Percentiles rank a stretch among this genome's conserved stretches.
phyloP scores from a whole-genome alignment of 352 stramenopile species.

The Globisporangium canariense region DNA sequence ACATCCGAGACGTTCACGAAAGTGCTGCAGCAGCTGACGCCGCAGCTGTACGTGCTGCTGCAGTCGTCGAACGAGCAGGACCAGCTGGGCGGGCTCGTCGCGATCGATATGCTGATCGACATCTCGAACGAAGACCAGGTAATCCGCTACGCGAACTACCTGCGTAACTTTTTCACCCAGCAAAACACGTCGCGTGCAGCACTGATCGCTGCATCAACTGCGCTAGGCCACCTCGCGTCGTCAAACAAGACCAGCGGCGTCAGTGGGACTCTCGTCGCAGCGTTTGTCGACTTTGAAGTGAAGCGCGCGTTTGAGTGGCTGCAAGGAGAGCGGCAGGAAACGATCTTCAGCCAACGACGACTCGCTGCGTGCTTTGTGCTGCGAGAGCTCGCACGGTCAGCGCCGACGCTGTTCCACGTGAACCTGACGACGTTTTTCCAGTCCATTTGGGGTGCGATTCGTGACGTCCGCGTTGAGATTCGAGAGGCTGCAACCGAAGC shows the following conservation, averaged over 20 bases:
- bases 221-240: constrained; percentile 81
- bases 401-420: constrained; percentile 89
- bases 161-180: constrained; percentile 84
- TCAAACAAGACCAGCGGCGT: constrained; percentile 58
- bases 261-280: constrained; percentile 81
- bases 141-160: constrained; percentile 89
- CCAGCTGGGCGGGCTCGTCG: constrained; percentile 68
- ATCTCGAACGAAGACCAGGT: constrained; percentile 85
- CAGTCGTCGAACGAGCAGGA: constrained; percentile 61
- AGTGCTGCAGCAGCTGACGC: constrained; percentile 66
- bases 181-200: constrained; percentile 53
- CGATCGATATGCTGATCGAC: constrained; percentile 80
- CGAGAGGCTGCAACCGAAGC: constrained; percentile 79
- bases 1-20: constrained; percentile 81
- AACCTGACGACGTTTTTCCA: constrained; percentile 92
- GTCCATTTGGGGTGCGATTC: constrained; percentile 86
- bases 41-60: constrained; percentile 67
- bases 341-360: constrained; percentile 68
- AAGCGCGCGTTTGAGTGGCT: constrained; percentile 90
- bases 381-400: constrained; percentile 80
- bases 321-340: constrained; percentile 59
- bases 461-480: constrained; percentile 74
- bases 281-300: constrained; percentile 92
- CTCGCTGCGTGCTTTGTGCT: constrained; percentile 86
- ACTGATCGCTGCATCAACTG: constrained; percentile 64